These are phyloP conservation scores for Pyrenopolyporus hunteri DNA, from an alignment of 495 filamentous ascomycete genomes.

Conservation along the genomic window DNA sequence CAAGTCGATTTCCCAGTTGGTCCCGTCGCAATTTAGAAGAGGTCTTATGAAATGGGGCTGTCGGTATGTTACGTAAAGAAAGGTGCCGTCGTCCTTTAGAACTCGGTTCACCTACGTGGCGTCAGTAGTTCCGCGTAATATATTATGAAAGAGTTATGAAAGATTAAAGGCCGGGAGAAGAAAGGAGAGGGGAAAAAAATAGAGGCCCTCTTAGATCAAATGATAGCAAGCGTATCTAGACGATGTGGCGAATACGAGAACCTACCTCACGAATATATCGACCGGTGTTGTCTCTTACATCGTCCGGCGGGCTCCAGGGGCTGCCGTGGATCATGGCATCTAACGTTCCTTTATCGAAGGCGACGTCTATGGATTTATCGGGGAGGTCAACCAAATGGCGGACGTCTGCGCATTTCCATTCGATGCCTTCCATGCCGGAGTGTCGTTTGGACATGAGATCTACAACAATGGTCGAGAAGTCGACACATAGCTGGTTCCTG, in stretches of 20 bases:
- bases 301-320: slow-evolving; percentile 61
- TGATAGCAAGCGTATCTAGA: no score
- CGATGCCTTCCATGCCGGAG: slow-evolving; percentile 42
- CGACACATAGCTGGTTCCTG: slow-evolving; percentile 59
- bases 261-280: slow-evolving; percentile 60
- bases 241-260: background rate
- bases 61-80: slow-evolving; percentile 63
- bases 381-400: slow-evolving; percentile 51
- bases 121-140: slow-evolving; percentile 25
- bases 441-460: slow-evolving; percentile 55
- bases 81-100: slow-evolving; percentile 58
- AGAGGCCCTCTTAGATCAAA: no score
- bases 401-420: slow-evolving; percentile 61
- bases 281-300: slow-evolving; percentile 57
- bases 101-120: slow-evolving; percentile 55
- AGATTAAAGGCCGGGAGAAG: background rate
- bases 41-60: slow-evolving; percentile 67
- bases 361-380: slow-evolving; percentile 55
- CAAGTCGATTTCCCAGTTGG: slow-evolving; percentile 26
- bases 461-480: slow-evolving; percentile 63
- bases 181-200: background rate
- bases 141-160: no score
- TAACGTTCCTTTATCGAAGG: slow-evolving; percentile 67
- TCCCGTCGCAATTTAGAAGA: slow-evolving; percentile 50
- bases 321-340: slow-evolving; percentile 67